Evolutionary conservation across 257 asterid genomes (phyloP), one percentile per base, ranked within the genome.

Genomic region (Leptodermis oblonga): DNA sequence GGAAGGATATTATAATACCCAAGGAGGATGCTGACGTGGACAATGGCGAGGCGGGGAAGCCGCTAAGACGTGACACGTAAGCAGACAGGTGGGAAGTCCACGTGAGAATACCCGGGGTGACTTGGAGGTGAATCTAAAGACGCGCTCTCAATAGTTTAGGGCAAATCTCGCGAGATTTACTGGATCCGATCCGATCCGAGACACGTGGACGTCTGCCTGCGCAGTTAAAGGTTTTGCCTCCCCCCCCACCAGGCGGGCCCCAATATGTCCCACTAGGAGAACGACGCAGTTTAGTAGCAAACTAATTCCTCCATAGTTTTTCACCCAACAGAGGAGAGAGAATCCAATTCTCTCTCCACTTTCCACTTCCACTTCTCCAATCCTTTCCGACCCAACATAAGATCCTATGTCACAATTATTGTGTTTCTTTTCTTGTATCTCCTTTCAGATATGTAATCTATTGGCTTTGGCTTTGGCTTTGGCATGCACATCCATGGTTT

Each of bases 51-150:
- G 86, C 67, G 37, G 68, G 33, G 63, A 49, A n/a, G 11, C 2
- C 6, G n/a, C 17, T 59, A 5, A 11, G 23, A 13, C 7, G 0
- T 1, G 63, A 70, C 74, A 78, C 61, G 68, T 59, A 37, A 9
- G 12, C 20, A 4, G 69, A 23, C 74, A 72, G 20, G 42, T 42
- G 4, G 69, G 66, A 30, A 10, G 7, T 26, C 41, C 76, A 70
- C 79, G 70, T 78, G 7, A 55, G 65, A 46, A 1, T n/a, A 1
- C 0, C 0, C 2, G 18, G 0, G 23, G 15, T 76, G 78, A 73
- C 26, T 64, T 43, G 71, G 74, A 10, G 63, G 73, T 59, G 72
- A 74, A 82, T 82, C 87, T 54, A 82, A 80, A 82, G 46, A 70
- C 68, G 73, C 77, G 75, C 69, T 43, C 80, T 72, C 49, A 66